A percentile compares a stretch with the other conserved stretches of the same genome.
Conservation (phyloP, 768 basidiomycete species). For the Macrolepiota albuminosa region DNA sequence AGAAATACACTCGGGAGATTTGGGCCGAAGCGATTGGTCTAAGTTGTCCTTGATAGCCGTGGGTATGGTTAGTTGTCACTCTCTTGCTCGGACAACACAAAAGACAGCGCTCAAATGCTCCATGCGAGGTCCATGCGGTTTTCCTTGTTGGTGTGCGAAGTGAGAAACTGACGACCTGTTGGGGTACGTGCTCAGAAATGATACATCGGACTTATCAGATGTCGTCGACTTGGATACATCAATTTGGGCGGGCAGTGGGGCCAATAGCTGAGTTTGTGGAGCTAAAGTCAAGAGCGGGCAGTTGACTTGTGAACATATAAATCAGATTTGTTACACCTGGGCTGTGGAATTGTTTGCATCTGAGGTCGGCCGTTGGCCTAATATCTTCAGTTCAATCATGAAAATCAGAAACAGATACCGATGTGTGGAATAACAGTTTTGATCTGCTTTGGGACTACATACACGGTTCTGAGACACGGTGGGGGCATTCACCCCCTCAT, state of each 20-base stretch:
- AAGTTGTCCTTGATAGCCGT: slow-evolving; percentile 15
- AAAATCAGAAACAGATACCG: background rate
- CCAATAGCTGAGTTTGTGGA: background rate
- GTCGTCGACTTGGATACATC: background rate
- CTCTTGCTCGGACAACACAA: background rate
- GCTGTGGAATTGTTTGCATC: slow-evolving; percentile 3
- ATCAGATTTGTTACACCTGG: background rate
- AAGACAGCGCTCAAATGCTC: background rate
- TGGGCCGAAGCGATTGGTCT: background rate
- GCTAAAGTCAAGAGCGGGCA: background rate
- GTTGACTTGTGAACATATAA: slow-evolving; percentile 4
- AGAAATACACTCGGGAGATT: background rate
- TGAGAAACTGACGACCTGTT: background rate
- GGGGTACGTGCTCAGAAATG: slow-evolving; percentile 4
- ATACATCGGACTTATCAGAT: slow-evolving; percentile 9
- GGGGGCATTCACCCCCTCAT: background rate
- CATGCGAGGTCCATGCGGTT: slow-evolving; percentile 1
- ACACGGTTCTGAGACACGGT: slow-evolving; percentile 1
- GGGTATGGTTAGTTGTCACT: slow-evolving; percentile 8
- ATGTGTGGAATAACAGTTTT: background rate
- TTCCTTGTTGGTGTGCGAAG: background rate
- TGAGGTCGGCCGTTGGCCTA: slow-evolving; percentile 3
- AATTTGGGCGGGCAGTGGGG: background rate
- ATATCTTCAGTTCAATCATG: background rate
- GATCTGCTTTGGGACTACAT: background rate